Percentiles rank a stretch among this genome's conserved stretches.
Evolutionary conservation across 129 eudicot species (phyloP).

Genomic region (Flaveria bidentis): DNA sequence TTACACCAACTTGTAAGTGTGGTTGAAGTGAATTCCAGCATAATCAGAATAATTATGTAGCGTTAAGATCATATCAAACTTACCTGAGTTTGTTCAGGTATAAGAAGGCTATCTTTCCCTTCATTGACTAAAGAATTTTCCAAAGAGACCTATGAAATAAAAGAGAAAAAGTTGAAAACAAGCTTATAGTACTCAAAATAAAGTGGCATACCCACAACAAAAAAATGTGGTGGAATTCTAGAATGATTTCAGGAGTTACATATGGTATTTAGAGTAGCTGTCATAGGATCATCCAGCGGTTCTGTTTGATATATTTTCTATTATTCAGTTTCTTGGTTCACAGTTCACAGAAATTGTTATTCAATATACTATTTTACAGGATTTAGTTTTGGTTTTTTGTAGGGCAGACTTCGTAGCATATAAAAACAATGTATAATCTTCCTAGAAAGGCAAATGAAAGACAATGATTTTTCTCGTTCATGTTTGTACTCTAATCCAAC

Average conservation of each 20-base stretch:
- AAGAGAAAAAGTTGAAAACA: neutral
- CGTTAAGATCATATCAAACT: constrained; percentile 11
- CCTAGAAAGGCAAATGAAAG: neutral
- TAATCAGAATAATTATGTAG: neutral
- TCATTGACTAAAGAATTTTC: constrained; percentile 49
- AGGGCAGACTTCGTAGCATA: too few relatives aligned
- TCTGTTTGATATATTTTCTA: neutral
- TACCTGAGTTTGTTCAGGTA: constrained; percentile 76
- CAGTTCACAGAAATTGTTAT: neutral
- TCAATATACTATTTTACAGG: neutral
- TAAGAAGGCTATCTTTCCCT: constrained; percentile 83
- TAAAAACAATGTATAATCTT: neutral
- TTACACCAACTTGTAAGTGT: neutral
- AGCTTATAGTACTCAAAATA: neutral
- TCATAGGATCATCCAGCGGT: neutral
- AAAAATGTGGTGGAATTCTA: neutral
- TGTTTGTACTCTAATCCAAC: too few relatives aligned
- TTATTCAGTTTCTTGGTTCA: neutral
- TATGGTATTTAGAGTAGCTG: neutral
- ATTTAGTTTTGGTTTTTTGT: neutral
- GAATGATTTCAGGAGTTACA: neutral
- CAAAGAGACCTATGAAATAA: constrained; percentile 55
- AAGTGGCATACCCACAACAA: neutral
- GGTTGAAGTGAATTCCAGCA: neutral
- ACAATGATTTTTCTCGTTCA: neutral